phyloP scores from a whole-genome alignment of 306 rosid genomes.

The Quillaja saponaria region DNA sequence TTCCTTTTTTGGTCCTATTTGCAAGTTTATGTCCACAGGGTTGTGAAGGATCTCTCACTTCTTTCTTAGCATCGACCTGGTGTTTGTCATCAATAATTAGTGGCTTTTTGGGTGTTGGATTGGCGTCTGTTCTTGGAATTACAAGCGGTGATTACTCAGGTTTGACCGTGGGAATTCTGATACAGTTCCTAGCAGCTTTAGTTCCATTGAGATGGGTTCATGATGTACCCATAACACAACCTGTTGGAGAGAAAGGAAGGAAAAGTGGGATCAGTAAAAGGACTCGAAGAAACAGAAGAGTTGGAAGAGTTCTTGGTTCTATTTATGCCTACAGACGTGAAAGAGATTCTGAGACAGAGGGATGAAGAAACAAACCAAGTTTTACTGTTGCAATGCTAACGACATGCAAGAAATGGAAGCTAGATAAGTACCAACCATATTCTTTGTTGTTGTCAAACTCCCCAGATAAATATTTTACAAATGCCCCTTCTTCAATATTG shows the following conservation, averaged over 20 bases:
- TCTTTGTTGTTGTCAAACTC: no score
- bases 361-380: no score
- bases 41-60: constrained; percentile 87
- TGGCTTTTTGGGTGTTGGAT: constrained; percentile 72
- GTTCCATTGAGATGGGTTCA: constrained; percentile 57
- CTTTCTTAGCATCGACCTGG: constrained; percentile 74
- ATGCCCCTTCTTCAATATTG: no score
- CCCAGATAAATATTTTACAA: no score
- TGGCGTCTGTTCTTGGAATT: constrained; percentile 68
- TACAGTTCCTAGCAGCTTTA: constrained; percentile 73
- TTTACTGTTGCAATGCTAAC: no score
- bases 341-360: constrained; percentile 76
- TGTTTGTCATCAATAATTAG: constrained; percentile 73
- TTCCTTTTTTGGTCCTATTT: constrained; percentile 75
- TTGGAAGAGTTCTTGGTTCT: constrained; percentile 60
- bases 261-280: constrained; percentile 56
- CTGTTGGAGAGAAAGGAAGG: constrained; percentile 41
- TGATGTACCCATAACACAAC: constrained; percentile 48
- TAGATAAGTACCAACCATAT: no score
- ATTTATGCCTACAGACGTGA: constrained; percentile 53
- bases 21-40: constrained; percentile 72
- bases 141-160: constrained; percentile 63
- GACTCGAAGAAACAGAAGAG: constrained; percentile 63
- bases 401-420: no score
- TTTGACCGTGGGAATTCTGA: constrained; percentile 58